Evolutionary conservation across 208 protist genomes (phyloP).

Genomic region (Naegleria fowleri): DNA sequence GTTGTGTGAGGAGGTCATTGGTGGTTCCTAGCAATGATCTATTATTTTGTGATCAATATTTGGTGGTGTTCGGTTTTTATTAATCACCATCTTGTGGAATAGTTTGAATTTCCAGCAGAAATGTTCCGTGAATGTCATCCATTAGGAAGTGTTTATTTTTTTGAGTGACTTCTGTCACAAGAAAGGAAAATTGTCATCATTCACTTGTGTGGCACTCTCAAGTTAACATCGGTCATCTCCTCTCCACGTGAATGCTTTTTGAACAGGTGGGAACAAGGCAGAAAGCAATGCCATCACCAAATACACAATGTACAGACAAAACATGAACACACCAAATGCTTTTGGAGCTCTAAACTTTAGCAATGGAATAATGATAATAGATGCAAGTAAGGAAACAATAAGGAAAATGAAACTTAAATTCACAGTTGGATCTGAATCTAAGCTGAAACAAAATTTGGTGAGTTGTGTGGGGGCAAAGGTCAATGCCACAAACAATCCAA

Average conservation of each 20-base stretch:
- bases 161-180: too few species aligned
- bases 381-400: not conserved
- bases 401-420: not conserved
- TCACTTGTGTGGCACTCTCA: too few species aligned
- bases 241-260: not conserved
- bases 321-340: not conserved
- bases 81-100: too few species aligned
- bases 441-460: not conserved
- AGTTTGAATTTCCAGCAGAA: too few species aligned
- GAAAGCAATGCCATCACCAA: not conserved
- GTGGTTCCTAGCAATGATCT: too few species aligned
- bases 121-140: too few species aligned
- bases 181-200: too few species aligned
- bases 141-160: too few species aligned
- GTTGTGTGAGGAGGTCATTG: too few species aligned
- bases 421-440: not conserved
- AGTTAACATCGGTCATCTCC: not conserved
- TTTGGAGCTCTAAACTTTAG: not conserved
- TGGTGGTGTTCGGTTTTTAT: too few species aligned
- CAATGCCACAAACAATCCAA: conserved; percentile 16
- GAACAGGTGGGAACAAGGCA: not conserved
- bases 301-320: not conserved
- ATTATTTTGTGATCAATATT: too few species aligned
- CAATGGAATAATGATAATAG: not conserved
- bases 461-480: not conserved